Base-by-base conservation (phyloP, 352 stramenopile species). In the Phytophthora pisi region DNA sequence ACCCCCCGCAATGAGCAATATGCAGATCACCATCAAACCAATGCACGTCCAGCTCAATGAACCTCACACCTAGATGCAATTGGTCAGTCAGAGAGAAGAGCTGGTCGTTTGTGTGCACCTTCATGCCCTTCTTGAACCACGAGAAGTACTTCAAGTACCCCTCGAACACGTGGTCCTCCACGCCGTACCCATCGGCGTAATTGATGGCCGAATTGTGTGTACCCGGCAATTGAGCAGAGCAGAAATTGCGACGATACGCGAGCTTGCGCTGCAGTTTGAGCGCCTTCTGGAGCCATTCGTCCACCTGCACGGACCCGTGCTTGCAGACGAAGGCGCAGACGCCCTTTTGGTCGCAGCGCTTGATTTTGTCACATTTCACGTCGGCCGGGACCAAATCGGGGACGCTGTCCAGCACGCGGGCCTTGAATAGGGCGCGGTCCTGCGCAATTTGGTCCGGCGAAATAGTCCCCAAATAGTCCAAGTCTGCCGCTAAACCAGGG, bases 11-110 rank as follows among this genome's bases (percentile, higher is more conserved):
- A 70, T 96, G 89, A 13, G 77, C 88, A 30, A 84, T 91, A n/a
- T 68, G 81, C n/a, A 95, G 63, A 49, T 78, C 69, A 0, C 72
- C 73, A 57, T 75, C 74, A 47, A 92, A 92, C 70, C 88, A 96
- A 73, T 96, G 89, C 40, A 90, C 78, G 45, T 96, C 89, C 15
- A 94, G 57, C 69, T 96, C 89, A 49, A 96, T 72, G 31, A 93
- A 89, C 4, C 89, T 78, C 11, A 80, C 86, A 5, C 88, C 89
- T 28, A 96, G 72, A 45, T 87, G 79, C 46, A 96, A 68, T 69
- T 95, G 87, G 50, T 96, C 89, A 16, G 84, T 89, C 4, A 96
- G 51, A 2, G 69, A 90, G 50, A 95, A 81, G 18, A 91, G 74
- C 67, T 93, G 85, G 60, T 92, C 87, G 56, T 86, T 89, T 0